A percentile compares a stretch with the other conserved stretches of the same genome.
These are phyloP conservation scores for Schizochytrium sp. DNA, from an alignment of 108 stramenopile species.

Conservation along the genomic window DNA sequence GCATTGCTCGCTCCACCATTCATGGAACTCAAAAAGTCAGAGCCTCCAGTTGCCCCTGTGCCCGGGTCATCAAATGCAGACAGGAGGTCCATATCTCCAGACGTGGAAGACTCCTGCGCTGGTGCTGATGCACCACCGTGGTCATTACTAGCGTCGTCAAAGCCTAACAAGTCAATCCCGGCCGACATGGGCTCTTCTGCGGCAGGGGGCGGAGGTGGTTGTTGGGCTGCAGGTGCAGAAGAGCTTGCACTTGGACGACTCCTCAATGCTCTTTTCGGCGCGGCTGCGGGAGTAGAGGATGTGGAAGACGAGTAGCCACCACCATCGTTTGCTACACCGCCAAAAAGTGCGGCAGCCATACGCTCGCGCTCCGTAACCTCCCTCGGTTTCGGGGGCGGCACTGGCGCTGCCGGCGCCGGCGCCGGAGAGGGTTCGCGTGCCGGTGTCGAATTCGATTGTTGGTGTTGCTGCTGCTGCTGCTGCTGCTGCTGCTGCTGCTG, in stretches of 20 bases:
- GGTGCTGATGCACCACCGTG: not conserved
- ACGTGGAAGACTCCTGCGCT: too few relatives aligned
- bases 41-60: not conserved
- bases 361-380: conserved; percentile 83
- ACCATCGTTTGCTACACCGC: conserved; percentile 47
- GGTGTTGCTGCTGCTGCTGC: too few relatives aligned
- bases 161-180: not conserved
- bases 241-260: not conserved
- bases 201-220: not conserved
- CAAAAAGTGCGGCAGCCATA: conserved; percentile 87
- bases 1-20: not conserved
- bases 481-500: not conserved
- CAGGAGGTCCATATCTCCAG: not conserved
- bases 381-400: not conserved
- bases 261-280: not conserved
- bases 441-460: not conserved
- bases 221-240: not conserved
- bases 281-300: not conserved
- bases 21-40: not conserved
- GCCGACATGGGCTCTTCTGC: not conserved
- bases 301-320: not conserved
- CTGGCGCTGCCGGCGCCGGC: not conserved
- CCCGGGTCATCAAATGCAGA: not conserved
- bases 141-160: not conserved
- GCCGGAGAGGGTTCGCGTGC: not conserved